Evolutionary conservation across 768 basidiomycete genomes (phyloP).

Genomic region (Boletus reticuloceps): DNA sequence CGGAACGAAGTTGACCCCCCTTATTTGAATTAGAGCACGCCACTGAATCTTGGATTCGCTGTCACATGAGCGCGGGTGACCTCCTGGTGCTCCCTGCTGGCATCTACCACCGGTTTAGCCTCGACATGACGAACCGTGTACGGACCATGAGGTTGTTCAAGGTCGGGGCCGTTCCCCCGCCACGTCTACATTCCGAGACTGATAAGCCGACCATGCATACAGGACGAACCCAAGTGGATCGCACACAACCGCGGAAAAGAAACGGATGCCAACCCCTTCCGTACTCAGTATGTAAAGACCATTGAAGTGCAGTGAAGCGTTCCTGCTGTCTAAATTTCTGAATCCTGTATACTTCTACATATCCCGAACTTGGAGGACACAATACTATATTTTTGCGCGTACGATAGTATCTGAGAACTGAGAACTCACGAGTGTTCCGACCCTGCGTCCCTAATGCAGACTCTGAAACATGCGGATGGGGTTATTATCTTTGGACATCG

Average conservation of each 20-base stretch:
- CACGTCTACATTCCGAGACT: background rate
- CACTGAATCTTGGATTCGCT: slow-evolving; percentile 75
- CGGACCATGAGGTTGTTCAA: slow-evolving; percentile 82
- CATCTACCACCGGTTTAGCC: slow-evolving; percentile 90
- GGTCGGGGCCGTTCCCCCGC: slow-evolving; percentile 36
- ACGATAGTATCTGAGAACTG: too few species aligned
- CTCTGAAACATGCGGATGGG: too few species aligned
- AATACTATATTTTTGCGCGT: too few species aligned
- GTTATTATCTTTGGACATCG: too few species aligned
- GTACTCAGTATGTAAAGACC: slow-evolving; percentile 56
- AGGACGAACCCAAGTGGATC: slow-evolving; percentile 93
- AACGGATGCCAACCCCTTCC: slow-evolving; percentile 63
- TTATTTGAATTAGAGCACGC: slow-evolving; percentile 49
- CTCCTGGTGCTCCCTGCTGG: slow-evolving; percentile 84
- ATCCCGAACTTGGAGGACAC: too few species aligned
- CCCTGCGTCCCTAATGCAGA: too few species aligned
- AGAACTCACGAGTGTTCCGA: too few species aligned
- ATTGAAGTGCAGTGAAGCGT: slow-evolving; percentile 35
- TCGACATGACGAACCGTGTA: slow-evolving; percentile 71
- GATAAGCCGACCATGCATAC: background rate
- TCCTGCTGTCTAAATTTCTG: too few species aligned
- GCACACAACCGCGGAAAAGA: slow-evolving; percentile 63
- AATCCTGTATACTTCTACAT: too few species aligned
- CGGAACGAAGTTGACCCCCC: too few species aligned
- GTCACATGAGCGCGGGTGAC: slow-evolving; percentile 76